Conservation (phyloP, 1,139 yeast species). For the Debaryomyces sp. region DNA sequence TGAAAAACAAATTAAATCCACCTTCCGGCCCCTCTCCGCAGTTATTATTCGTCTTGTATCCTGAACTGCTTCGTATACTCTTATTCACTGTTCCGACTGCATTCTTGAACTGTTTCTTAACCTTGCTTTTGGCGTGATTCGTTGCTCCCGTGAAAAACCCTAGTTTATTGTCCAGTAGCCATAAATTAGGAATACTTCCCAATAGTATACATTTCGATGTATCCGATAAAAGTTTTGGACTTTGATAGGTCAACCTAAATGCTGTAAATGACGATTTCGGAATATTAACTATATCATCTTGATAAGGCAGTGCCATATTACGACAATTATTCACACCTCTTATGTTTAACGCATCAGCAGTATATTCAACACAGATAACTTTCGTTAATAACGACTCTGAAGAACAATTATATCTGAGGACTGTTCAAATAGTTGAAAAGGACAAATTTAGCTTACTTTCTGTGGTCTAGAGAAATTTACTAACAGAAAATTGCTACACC, state of each 20-base stretch:
- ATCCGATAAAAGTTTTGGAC: slow-evolving; percentile 51
- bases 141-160: slow-evolving; percentile 18
- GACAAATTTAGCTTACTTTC: neutral
- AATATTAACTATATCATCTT: slow-evolving; percentile 7
- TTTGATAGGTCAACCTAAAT: slow-evolving; percentile 57
- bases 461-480: neutral
- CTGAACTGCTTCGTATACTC: slow-evolving; percentile 15
- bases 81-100: slow-evolving; percentile 17
- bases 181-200: slow-evolving; percentile 67
- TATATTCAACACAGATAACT: neutral
- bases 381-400: neutral
- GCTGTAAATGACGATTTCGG: slow-evolving; percentile 28
- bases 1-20: slow-evolving; percentile 12
- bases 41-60: slow-evolving; percentile 2
- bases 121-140: slow-evolving; percentile 17
- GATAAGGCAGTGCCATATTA: neutral
- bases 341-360: neutral
- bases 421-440: neutral
- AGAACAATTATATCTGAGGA: neutral
- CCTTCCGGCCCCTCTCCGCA: slow-evolving; percentile 4
- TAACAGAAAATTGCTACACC: neutral
- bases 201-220: slow-evolving; percentile 55
- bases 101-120: slow-evolving; percentile 16
- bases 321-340: neutral
- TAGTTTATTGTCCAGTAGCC: slow-evolving; percentile 46